A percentile compares a stretch with the other conserved stretches of the same genome.
Conservation (phyloP, 2,329 filamentous ascomycete species). For the Diaporthe caulivora region DNA sequence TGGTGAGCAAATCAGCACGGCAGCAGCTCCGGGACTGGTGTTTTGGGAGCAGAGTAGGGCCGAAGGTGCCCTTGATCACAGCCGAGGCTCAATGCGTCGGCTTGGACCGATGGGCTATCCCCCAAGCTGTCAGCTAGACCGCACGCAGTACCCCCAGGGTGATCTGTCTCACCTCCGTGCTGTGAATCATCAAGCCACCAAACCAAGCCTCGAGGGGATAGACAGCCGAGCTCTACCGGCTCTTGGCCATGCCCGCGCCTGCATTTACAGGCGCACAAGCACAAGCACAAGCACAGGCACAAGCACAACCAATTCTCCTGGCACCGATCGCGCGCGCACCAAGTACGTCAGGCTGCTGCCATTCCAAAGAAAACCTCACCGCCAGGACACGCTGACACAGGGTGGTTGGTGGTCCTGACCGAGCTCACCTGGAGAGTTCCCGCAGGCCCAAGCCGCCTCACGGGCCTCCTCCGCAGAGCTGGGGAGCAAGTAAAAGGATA, state of each 20-base stretch:
- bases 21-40: slow-evolving; percentile 4
- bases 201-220: slow-evolving; percentile 26
- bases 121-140: slow-evolving; percentile 19
- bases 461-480: neutral
- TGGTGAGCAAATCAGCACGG: slow-evolving; percentile 17
- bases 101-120: slow-evolving; percentile 12
- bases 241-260: slow-evolving; percentile 11
- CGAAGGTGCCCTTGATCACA: slow-evolving; percentile 6
- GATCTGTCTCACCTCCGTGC: slow-evolving; percentile 29
- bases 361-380: neutral
- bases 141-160: neutral
- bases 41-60: slow-evolving; percentile 23
- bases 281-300: neutral
- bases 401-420: neutral
- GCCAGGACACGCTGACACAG: slow-evolving; percentile 3
- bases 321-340: neutral
- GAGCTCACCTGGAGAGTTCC: slow-evolving; percentile 20
- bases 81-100: slow-evolving; percentile 23
- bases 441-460: slow-evolving; percentile 7
- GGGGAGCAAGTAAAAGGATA: neutral
- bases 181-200: slow-evolving; percentile 33
- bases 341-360: neutral
- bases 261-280: slow-evolving; percentile 5
- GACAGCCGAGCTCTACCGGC: slow-evolving; percentile 20
- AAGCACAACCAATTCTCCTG: neutral